A percentile compares a stretch with the other conserved stretches of the same genome.
These are phyloP conservation scores for Umbelopsis vinacea DNA, from an alignment of 192 early-diverging fungal species.

Conservation along the genomic window DNA sequence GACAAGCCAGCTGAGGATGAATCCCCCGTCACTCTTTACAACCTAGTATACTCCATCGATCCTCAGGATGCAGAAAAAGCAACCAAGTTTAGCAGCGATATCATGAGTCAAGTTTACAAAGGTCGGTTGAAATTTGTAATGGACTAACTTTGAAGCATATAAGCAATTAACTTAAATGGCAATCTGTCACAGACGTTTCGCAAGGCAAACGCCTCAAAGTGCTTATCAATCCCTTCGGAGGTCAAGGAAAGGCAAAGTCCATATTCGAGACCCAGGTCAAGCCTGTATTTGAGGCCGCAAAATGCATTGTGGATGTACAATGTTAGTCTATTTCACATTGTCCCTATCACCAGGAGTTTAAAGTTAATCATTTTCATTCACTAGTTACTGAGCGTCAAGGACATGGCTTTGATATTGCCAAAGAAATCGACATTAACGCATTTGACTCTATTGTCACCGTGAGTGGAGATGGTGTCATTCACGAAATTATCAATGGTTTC, in stretches of 20 bases:
- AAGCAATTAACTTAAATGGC: not conserved
- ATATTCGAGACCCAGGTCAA: slow-evolving; percentile 57
- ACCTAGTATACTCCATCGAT: slow-evolving; percentile 33
- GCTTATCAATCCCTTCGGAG: slow-evolving; percentile 77
- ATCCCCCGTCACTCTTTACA: slow-evolving; percentile 29
- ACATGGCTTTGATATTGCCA: slow-evolving; percentile 69
- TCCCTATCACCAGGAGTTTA: not conserved
- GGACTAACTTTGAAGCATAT: not conserved
- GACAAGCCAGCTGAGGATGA: slow-evolving; percentile 25
- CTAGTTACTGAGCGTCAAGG: slow-evolving; percentile 63
- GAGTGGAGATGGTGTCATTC: slow-evolving; percentile 82
- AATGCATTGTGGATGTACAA: slow-evolving; percentile 52
- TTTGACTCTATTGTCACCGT: slow-evolving; percentile 70
- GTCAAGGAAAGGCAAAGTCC: slow-evolving; percentile 63
- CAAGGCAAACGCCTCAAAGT: slow-evolving; percentile 51
- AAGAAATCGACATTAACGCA: slow-evolving; percentile 50
- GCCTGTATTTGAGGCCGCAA: slow-evolving; percentile 69
- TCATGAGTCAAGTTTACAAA: slow-evolving; percentile 34
- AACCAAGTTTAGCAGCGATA: slow-evolving; percentile 17
- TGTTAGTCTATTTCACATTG: slow-evolving; percentile 41
- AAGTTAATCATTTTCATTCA: not conserved
- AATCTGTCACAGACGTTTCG: slow-evolving; percentile 27
- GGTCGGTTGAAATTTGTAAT: not conserved
- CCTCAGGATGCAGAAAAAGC: slow-evolving; percentile 17
- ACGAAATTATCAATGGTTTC: slow-evolving; percentile 84